A percentile compares a stretch with the other conserved stretches of the same genome.
Evolutionary conservation across 768 basidiomycete species (phyloP).

Genomic region (Rhizopogon salebrosus): DNA sequence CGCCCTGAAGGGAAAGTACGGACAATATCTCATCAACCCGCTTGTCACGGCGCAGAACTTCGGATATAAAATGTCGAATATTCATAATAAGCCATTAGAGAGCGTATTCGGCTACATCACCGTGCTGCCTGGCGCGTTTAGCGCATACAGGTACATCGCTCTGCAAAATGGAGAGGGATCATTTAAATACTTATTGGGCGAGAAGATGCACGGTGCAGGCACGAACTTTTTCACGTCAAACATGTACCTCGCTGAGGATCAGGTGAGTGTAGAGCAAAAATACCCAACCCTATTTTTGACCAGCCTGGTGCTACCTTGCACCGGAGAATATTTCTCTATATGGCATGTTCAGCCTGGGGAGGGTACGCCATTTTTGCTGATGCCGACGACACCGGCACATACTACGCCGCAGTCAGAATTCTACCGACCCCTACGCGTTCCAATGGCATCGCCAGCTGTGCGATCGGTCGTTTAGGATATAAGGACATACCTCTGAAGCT

Average conservation of each 20-base stretch:
- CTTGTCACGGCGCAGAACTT: conserved; percentile 91
- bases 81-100: conserved; percentile 88
- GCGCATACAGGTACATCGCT: conserved; percentile 87
- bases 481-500: background rate
- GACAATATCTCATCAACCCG: conserved; percentile 76
- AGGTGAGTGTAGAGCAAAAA: conserved; percentile 35
- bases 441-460: too few species aligned
- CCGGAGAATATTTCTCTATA: too few species aligned
- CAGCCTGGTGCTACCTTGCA: too few species aligned
- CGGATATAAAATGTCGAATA: conserved; percentile 93
- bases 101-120: conserved; percentile 92
- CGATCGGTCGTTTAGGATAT: background rate
- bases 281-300: too few species aligned
- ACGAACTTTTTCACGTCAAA: conserved; percentile 94
- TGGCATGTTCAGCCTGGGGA: too few species aligned
- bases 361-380: too few species aligned
- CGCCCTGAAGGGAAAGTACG: conserved; percentile 82
- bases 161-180: conserved; percentile 93
- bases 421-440: too few species aligned
- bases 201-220: conserved; percentile 86
- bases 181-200: conserved; percentile 94
- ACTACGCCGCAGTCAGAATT: too few species aligned
- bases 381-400: too few species aligned
- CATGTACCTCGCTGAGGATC: conserved; percentile 94
- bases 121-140: conserved; percentile 90